Evolutionary conservation across 2,329 filamentous ascomycete genomes (phyloP), one percentile per base, ranked within the genome.

Genomic region (Dothistroma septosporum): DNA sequence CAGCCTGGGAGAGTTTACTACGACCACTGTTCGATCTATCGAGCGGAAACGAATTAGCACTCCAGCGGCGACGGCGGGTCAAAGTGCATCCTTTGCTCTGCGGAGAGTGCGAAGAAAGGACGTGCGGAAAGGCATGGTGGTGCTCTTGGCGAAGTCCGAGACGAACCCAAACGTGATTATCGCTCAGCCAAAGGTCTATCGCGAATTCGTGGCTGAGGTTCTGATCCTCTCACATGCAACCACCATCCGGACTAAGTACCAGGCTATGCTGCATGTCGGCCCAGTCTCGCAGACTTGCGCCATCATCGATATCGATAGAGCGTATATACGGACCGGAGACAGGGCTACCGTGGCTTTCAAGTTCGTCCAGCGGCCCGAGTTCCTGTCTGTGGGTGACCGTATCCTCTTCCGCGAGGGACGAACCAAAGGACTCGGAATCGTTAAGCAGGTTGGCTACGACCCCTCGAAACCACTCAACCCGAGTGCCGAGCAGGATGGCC

Each of bases 251-350:
- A 91, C 87, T 0, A 93, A 92, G 70, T 99, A 99, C 68, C 94
- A 99, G 78, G 94, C 94, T 0, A 99, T 97, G 92, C 83, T 99
- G 22, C 94, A 99, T 70, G 92, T 99, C 4, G 94, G 94, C 0
- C 90, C 94, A 0, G 90, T 99, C 48, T 91, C 89, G 46, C 94
- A 99, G 77, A 99, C 94, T 0, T 99, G 94, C 72, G 87, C 92
- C 11, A 97, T 99, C 72, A 96, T 99, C 70, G 94, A 97, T 72
- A 94, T 99, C 66, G 94, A 99, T 73, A 87, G 93, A n/a, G 89
- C 90, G 28, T 94, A 92, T 70, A 97, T 99, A 66, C 86, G 94
- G 8, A 97, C 93, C 0, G 94, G 94, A 10, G 94, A 97, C 74
- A 83, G 93, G n/a, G 94, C 94, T 1, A 87, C 87, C 0, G 94